Base-by-base conservation (phyloP, 129 eudicot genomes). In the Silybum marianum region DNA sequence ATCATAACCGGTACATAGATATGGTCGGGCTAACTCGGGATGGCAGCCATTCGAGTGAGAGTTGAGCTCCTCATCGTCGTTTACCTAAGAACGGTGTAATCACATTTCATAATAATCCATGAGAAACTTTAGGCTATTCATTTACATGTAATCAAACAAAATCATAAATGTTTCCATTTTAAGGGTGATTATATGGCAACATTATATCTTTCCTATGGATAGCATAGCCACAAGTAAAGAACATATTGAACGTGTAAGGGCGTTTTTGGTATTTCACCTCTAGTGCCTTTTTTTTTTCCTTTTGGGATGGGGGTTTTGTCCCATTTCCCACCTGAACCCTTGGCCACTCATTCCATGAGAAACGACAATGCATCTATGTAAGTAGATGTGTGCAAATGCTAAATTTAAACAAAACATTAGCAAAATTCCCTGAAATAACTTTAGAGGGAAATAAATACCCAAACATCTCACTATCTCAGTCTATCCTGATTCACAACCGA, bases 1-100 rank as follows among this genome's bases (percentile, higher is more conserved):
- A 86, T 96, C 98, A 84, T 91, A 91, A 72, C 99, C 99, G 23
- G 99, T 96, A 71, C 99, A 96, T 69, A 96, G 68, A 84, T 96
- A 96, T 60, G 99, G 99, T 80, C 93, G 86, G 26, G 70, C 80
- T 28, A 81, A 72, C 60, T 87, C 84, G 25, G 84, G 79, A 58
- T 39, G 34, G 62, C 70, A 68, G 77, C 81, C 87, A 69, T 81
- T 78, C 38, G 54, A n/a, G 34, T 81, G 63, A 22, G 44, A 40
- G 71, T 84, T 80, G 58, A 40, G 77, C 54, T 69, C 78, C 51
- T 74, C 93, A 74, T 46, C 81, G 77, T 85, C 85, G 60, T 85
- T 54, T n/a, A 66, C 93, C 97, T 89, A 81, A 74, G 28, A 73
- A 73, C 3, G 36, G 9, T 16, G 28, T 32, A 77, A 54, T 25